These are phyloP conservation scores for Aspergillus melleus DNA, from an alignment of 2,329 filamentous ascomycete species.

Conservation along the genomic window DNA sequence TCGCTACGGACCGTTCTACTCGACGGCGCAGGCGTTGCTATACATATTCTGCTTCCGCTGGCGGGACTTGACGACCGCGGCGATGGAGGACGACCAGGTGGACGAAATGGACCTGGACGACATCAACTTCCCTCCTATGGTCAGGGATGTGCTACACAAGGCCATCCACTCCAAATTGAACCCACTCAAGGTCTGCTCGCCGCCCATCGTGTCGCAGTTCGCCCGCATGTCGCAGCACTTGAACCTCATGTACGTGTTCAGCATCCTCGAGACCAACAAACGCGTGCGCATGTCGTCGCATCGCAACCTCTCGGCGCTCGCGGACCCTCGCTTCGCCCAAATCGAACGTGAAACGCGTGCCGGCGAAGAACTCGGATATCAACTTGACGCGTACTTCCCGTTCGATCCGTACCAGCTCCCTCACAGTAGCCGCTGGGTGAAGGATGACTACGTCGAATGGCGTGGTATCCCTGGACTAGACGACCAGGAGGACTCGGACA, in stretches of 20 bases:
- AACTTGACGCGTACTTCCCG: conserved; percentile 92
- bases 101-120: conserved; percentile 64
- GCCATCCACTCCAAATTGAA: conserved; percentile 89
- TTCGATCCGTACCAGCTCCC: conserved; percentile 96
- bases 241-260: conserved; percentile 84
- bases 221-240: conserved; percentile 84
- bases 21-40: conserved; percentile 80
- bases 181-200: conserved; percentile 90
- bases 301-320: conserved; percentile 41
- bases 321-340: conserved; percentile 41
- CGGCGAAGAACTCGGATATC: conserved; percentile 73
- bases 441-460: conserved; percentile 81
- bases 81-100: conserved; percentile 51
- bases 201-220: conserved; percentile 87
- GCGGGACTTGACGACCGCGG: conserved; percentile 75
- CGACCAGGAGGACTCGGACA: conserved; percentile 53
- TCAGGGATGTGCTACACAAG: conserved; percentile 71
- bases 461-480: conserved; percentile 70
- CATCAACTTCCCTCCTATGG: conserved; percentile 72
- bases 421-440: conserved; percentile 82
- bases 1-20: conserved; percentile 82
- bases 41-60: conserved; percentile 99
- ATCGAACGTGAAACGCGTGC: conserved; percentile 56
- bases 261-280: conserved; percentile 89
- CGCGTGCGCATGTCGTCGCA: conserved; percentile 76